Base-by-base conservation (phyloP, 352 stramenopile genomes). In the Phytophthora lateralis region DNA sequence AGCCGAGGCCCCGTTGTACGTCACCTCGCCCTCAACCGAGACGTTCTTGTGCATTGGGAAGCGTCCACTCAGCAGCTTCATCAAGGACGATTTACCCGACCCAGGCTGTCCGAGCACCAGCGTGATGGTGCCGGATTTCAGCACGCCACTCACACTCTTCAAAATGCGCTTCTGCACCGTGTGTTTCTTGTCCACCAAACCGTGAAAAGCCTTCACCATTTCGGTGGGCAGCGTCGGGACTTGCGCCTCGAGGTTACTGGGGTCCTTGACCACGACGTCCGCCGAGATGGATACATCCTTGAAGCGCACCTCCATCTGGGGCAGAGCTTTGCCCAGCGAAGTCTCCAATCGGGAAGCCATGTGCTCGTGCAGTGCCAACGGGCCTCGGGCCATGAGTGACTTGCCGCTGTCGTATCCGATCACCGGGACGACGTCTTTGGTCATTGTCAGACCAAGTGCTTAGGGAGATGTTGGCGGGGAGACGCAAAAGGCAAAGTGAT, bases 291-390 rank as follows among this genome's bases (percentile, higher is more conserved):
- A 60, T 20, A 60, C 27, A 21, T 60, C 41, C 12, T 39, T 61
- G 45, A 69, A 69, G 15, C 69, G 69, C 37, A 77, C 66, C 39
- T 77, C 66, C 52, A 75, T 63, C 37, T 74, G 60, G 6, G 62
- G 65, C 29, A 77, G 53, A 14, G 26, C 21, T 15, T 49, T 55
- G 8, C 61, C 55, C 11, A 64, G 49, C n/a, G 66, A 42, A 10
- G 48, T 46, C 35, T 75, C 60, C 37, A 75, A 30, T n/a, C 69
- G 42, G 34, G 35, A 48, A n/a, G 66, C 29, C 12, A 75, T 14
- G 14, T 58, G 53, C 8, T 61, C 41, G 43, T 61, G 53, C 1
- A 61, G 53, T 4, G 24, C 53, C 9, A 38, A 35, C 5, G 53
- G 42, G 24, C 53, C 53, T 1, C 20, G 18, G 3, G 53, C 41